A percentile compares a stretch with the other conserved stretches of the same genome.
Conservation (phyloP, 2,329 filamentous ascomycete species). For the Incumbomyces lentus region DNA sequence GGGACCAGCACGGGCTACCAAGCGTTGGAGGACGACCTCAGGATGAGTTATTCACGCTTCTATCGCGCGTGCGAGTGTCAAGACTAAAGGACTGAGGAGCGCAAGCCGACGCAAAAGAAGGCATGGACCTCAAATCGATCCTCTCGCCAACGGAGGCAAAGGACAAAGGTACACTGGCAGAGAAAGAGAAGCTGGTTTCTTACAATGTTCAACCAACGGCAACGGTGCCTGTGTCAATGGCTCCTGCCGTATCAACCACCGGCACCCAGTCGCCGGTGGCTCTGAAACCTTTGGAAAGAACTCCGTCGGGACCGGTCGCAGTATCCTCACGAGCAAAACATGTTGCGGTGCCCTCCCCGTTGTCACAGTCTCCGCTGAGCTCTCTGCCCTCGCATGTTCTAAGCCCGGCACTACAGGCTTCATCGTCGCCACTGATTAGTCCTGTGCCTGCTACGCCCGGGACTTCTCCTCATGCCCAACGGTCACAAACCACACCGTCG, state of each 20-base stretch:
- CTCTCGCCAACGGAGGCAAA: slow-evolving; percentile 35
- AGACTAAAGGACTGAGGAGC: slow-evolving; percentile 7
- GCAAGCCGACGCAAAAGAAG: neutral
- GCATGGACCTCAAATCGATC: slow-evolving; percentile 38
- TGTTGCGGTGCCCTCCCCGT: slow-evolving; percentile 29
- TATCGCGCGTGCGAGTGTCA: neutral
- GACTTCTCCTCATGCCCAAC: slow-evolving; percentile 26
- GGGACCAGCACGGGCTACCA: no score
- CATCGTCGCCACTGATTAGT: slow-evolving; percentile 29
- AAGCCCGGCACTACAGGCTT: slow-evolving; percentile 27
- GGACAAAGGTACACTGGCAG: neutral
- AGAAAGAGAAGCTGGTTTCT: neutral
- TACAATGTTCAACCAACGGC: neutral
- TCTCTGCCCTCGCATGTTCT: slow-evolving; percentile 28
- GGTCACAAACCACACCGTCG: slow-evolving; percentile 35
- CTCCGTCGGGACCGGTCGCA: slow-evolving; percentile 25
- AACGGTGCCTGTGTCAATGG: neutral
- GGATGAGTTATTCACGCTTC: neutral
- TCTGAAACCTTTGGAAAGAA: slow-evolving; percentile 29
- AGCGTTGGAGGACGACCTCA: no score
- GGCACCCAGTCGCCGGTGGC: slow-evolving; percentile 27
- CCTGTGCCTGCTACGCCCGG: slow-evolving; percentile 29
- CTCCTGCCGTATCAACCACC: slow-evolving; percentile 20
- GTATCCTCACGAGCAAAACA: slow-evolving; percentile 13
- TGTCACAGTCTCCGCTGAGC: slow-evolving; percentile 28